Percentiles rank a stretch among this genome's conserved stretches.
Evolutionary conservation across 331 rosid species (phyloP).

Genomic region (Phaseolus coccineus): DNA sequence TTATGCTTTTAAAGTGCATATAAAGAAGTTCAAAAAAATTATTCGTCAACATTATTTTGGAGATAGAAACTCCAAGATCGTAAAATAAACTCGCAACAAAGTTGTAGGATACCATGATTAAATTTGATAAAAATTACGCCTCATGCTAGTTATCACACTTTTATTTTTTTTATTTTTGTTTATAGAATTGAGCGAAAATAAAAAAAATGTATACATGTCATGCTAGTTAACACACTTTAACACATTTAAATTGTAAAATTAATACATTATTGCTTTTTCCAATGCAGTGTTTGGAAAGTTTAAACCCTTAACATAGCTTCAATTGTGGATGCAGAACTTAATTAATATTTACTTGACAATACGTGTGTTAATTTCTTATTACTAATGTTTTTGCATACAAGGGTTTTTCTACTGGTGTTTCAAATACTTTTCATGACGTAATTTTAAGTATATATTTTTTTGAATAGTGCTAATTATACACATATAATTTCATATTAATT

Average conservation of each 20-base stretch:
- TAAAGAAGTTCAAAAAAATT: too few species aligned
- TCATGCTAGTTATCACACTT: not conserved
- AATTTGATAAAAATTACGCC: not conserved
- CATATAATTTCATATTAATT: not conserved
- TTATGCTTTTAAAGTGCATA: too few species aligned
- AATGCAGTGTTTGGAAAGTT: not conserved
- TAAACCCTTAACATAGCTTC: not conserved
- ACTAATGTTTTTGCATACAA: not conserved
- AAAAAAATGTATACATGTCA: too few species aligned
- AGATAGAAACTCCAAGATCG: not conserved
- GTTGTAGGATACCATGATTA: not conserved
- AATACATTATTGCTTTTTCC: not conserved
- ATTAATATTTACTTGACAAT: not conserved
- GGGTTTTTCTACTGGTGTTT: not conserved
- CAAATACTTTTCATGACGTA: not conserved
- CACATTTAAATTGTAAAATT: not conserved
- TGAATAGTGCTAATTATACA: not conserved
- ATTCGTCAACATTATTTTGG: too few species aligned
- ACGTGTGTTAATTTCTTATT: not conserved
- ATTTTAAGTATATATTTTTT: not conserved
- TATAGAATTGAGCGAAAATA: too few species aligned
- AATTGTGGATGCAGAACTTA: not conserved
- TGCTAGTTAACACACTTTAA: too few species aligned
- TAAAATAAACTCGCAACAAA: not conserved
- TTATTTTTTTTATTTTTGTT: too few species aligned